Conservation (phyloP, 2,329 filamentous ascomycete species). For the Trichoderma polysporum region DNA sequence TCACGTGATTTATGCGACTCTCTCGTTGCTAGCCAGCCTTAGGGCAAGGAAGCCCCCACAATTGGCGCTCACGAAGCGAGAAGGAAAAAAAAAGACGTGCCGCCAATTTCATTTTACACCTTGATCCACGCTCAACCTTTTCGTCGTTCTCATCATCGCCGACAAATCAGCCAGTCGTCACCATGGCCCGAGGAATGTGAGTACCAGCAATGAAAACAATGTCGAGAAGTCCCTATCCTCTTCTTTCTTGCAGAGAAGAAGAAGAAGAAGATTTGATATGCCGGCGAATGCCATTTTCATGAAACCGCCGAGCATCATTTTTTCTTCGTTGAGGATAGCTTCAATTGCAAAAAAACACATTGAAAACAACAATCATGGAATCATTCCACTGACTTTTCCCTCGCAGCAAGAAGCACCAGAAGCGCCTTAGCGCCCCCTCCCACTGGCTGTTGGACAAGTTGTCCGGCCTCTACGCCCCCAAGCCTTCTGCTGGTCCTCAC, state of each 20-base stretch:
- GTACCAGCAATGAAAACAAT: slow-evolving; percentile 32
- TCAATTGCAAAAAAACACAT: background rate
- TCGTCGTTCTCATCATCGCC: slow-evolving; percentile 39
- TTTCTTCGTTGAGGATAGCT: background rate
- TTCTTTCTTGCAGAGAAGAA: background rate
- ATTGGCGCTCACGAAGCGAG: slow-evolving; percentile 27
- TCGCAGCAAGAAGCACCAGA: slow-evolving; percentile 96
- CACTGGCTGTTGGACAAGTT: slow-evolving; percentile 99
- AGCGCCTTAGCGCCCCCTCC: slow-evolving; percentile 97
- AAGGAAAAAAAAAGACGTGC: slow-evolving; percentile 31
- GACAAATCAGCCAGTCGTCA: slow-evolving; percentile 45
- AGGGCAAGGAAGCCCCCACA: slow-evolving; percentile 39
- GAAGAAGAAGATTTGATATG: background rate
- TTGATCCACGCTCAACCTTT: slow-evolving; percentile 27
- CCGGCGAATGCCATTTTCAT: background rate
- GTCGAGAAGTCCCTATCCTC: background rate
- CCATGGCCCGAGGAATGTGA: slow-evolving; percentile 66
- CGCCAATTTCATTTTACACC: slow-evolving; percentile 27
- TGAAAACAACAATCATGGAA: background rate
- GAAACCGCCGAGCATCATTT: background rate
- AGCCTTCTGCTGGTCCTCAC: slow-evolving; percentile 83
- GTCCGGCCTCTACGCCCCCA: slow-evolving; percentile 80
- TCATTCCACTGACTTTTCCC: slow-evolving; percentile 31
- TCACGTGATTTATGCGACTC: background rate
- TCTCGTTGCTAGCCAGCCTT: slow-evolving; percentile 20